Evolutionary conservation across 75 land plant genomes (phyloP).

Genomic region (Cryptomeria japonica): DNA sequence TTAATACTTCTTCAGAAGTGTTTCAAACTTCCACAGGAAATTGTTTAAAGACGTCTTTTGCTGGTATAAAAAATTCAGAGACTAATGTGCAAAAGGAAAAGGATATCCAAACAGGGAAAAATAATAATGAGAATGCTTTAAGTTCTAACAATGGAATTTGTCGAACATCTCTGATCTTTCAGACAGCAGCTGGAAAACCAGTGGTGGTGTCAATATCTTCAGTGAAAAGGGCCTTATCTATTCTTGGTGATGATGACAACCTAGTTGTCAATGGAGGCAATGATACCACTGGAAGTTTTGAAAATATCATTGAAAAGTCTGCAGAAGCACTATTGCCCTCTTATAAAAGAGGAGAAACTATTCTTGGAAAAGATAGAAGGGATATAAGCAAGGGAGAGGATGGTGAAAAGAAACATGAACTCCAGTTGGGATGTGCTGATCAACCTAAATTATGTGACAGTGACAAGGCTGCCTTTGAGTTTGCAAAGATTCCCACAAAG

Average conservation of each 20-base stretch:
- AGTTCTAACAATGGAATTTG: not conserved
- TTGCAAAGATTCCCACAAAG: not conserved
- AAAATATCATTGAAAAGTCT: constrained; percentile 15
- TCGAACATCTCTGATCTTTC: constrained; percentile 27
- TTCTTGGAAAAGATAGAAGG: constrained; percentile 21
- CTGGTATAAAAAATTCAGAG: not conserved
- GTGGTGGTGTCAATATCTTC: constrained; percentile 47
- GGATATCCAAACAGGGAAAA: not conserved
- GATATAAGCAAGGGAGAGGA: not conserved
- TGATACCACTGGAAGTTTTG: constrained; percentile 15
- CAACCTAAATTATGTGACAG: not conserved
- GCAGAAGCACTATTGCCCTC: constrained; percentile 13
- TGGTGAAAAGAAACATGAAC: not conserved
- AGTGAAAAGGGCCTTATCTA: constrained; percentile 39
- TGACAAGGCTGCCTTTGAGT: not conserved
- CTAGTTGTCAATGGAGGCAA: not conserved
- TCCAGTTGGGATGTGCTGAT: not conserved
- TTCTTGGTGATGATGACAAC: constrained; percentile 20
- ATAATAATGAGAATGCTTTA: not conserved
- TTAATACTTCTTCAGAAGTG: not conserved
- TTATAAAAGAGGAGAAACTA: constrained; percentile 9
- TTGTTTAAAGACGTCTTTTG: not conserved
- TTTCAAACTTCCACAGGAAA: not conserved
- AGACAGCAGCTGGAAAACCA: constrained; percentile 47
- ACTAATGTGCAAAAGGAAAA: not conserved